A percentile compares a stretch with the other conserved stretches of the same genome.
phyloP scores from a whole-genome alignment of 805 yeast genomes.

The Candida hungchunana region DNA sequence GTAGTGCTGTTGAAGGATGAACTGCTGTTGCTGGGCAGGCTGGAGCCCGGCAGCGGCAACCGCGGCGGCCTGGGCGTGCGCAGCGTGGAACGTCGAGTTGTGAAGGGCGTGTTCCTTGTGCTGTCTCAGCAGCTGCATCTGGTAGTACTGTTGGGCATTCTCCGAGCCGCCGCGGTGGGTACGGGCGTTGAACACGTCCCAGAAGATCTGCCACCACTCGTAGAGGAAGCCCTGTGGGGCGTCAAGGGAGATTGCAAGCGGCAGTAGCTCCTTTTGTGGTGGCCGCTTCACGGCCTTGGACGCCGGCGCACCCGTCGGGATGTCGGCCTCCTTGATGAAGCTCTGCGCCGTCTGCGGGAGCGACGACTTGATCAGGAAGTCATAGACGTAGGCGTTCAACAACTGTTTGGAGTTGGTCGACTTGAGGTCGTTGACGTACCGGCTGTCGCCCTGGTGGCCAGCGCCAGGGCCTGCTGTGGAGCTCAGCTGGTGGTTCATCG shows the following conservation, averaged over 20 bases:
- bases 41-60: constrained; percentile 8
- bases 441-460: constrained; percentile 5
- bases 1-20: constrained; percentile 5
- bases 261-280: constrained; percentile 40
- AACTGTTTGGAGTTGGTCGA: constrained; percentile 41
- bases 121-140: constrained; percentile 54
- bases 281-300: constrained; percentile 21
- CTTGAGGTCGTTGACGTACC: constrained; percentile 25
- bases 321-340: constrained; percentile 74
- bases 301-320: constrained; percentile 30
- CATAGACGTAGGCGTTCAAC: constrained; percentile 81
- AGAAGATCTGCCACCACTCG: constrained; percentile 96
- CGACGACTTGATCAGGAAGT: constrained; percentile 72
- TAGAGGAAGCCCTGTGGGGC: constrained; percentile 83
- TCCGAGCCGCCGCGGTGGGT: constrained; percentile 60
- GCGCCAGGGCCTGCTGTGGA: background rate
- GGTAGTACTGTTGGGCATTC: constrained; percentile 68
- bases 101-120: constrained; percentile 52
- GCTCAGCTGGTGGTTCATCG: background rate
- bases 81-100: constrained; percentile 40
- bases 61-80: constrained; percentile 27
- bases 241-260: constrained; percentile 57
- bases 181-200: constrained; percentile 88
- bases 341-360: constrained; percentile 67
- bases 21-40: constrained; percentile 5